Percentiles rank a stretch among this genome's conserved stretches.
These are phyloP conservation scores for Discostella pseudostelligera DNA, from an alignment of 108 stramenopile genomes.

Conservation along the genomic window DNA sequence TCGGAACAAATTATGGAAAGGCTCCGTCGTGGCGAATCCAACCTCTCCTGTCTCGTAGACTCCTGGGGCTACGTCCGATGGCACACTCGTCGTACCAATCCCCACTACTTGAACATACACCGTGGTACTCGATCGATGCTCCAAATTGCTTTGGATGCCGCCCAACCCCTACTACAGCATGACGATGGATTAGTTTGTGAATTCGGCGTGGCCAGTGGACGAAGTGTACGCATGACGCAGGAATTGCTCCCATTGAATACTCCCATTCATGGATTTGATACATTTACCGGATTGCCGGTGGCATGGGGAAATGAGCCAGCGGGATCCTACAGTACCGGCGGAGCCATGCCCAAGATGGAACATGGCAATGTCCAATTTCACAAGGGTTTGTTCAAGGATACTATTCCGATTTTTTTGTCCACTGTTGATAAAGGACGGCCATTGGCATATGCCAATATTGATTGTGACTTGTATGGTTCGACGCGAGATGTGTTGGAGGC, in stretches of 20 bases:
- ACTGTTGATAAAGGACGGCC: conserved; percentile 51
- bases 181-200: conserved; percentile 80
- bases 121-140: conserved; percentile 82
- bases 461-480: conserved; percentile 81
- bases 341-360: conserved; percentile 61
- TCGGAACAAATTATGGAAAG: conserved; percentile 71
- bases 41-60: conserved; percentile 69
- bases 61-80: conserved; percentile 89
- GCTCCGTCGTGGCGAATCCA: conserved; percentile 64
- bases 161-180: conserved; percentile 64
- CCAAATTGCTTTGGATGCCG: conserved; percentile 76
- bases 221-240: conserved; percentile 77
- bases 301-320: conserved; percentile 81
- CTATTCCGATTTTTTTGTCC: conserved; percentile 63
- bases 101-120: conserved; percentile 62
- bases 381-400: conserved; percentile 83
- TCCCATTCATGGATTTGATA: conserved; percentile 84
- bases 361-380: conserved; percentile 67
- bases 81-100: conserved; percentile 67
- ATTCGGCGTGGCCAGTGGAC: conserved; percentile 83
- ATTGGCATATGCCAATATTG: conserved; percentile 86
- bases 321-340: conserved; percentile 80
- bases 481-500: conserved; percentile 79
- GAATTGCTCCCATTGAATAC: conserved; percentile 76
- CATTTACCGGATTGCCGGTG: conserved; percentile 85